Evolutionary conservation across 2,329 filamentous ascomycete genomes (phyloP), one percentile per base, ranked within the genome.

Genomic region (Beauveria sp.): DNA sequence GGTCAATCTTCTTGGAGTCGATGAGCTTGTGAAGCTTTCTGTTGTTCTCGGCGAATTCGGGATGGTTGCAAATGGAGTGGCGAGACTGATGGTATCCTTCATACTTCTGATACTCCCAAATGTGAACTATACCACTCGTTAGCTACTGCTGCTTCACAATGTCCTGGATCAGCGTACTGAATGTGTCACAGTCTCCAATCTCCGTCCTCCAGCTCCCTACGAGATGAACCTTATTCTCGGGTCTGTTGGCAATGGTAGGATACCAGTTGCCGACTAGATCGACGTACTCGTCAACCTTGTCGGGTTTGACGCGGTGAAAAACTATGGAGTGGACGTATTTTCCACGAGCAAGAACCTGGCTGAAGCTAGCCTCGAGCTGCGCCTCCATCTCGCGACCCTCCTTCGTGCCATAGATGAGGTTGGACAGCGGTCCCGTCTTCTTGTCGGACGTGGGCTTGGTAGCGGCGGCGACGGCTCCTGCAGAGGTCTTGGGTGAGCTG

Each of bases 281-380:
- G 56, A 93, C 87, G 71, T 99, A 99, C 70, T 97, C 93, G 65
- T 97, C 92, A 52, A 97, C 90, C 77, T 91, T 94, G 69, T 97
- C 92, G 63, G 92, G 92, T 78, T 96, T 92, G 66, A 99, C 94
- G 64, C 96, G 85, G 79, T 99, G 94, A 71, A 96, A 91, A 62
- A 96, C 92, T 73, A 99, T 97, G 52, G 92, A 96, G 76, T 99
- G 94, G 59, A 99, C 92, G 71, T 99, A 99, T 79, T 99, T 99
- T 71, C 94, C 94, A 66, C 94, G 85, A 26, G 94, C 94, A 51
- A 99, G 80, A 50, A 97, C 90, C 75, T 97, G 92, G 56, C 90
- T 96, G 78, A 97, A 99, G 72, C 90, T 96, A 62, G 92, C 87
- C 78, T 97, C 92, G 70, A 99, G 93, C 77, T 97, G 93, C 65